Evolutionary conservation across 2,329 filamentous ascomycete genomes (phyloP).

Genomic region (Alternaria sp.): DNA sequence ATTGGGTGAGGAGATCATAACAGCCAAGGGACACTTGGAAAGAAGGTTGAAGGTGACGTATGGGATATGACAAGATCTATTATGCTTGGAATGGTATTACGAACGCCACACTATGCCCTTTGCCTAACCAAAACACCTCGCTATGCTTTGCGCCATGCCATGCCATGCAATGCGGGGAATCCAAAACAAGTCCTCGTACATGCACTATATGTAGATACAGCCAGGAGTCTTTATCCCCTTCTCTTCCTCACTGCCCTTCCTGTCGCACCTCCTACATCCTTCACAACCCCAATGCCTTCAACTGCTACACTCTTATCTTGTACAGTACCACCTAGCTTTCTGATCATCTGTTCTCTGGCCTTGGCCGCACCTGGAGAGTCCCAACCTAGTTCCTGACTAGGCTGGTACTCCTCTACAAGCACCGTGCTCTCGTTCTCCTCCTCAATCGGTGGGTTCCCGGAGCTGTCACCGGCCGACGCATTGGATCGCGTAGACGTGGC

Average conservation of each 20-base stretch:
- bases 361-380: slow-evolving; percentile 48
- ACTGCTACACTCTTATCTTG: slow-evolving; percentile 37
- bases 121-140: slow-evolving; percentile 18
- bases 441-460: slow-evolving; percentile 27
- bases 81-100: background rate
- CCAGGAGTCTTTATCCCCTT: slow-evolving; percentile 24
- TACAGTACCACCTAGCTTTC: slow-evolving; percentile 47
- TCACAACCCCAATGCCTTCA: slow-evolving; percentile 45
- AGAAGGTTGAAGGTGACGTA: slow-evolving; percentile 67
- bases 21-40: slow-evolving; percentile 67
- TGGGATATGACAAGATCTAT: slow-evolving; percentile 43
- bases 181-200: slow-evolving; percentile 1
- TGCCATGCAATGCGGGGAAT: slow-evolving; percentile 7
- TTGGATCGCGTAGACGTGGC: slow-evolving; percentile 44
- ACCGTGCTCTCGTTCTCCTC: slow-evolving; percentile 30
- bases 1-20: slow-evolving; percentile 55
- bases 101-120: slow-evolving; percentile 8
- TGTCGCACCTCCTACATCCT: slow-evolving; percentile 38
- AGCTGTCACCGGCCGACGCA: slow-evolving; percentile 39
- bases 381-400: slow-evolving; percentile 50
- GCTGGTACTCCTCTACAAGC: slow-evolving; percentile 39
- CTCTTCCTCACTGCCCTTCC: slow-evolving; percentile 38
- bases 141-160: slow-evolving; percentile 19
- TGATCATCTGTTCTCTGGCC: slow-evolving; percentile 48
- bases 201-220: background rate